Percentiles rank a stretch among this genome's conserved stretches.
Evolutionary conservation across 169 alveolate species (phyloP).

Genomic region (Cystoisospora suis): DNA sequence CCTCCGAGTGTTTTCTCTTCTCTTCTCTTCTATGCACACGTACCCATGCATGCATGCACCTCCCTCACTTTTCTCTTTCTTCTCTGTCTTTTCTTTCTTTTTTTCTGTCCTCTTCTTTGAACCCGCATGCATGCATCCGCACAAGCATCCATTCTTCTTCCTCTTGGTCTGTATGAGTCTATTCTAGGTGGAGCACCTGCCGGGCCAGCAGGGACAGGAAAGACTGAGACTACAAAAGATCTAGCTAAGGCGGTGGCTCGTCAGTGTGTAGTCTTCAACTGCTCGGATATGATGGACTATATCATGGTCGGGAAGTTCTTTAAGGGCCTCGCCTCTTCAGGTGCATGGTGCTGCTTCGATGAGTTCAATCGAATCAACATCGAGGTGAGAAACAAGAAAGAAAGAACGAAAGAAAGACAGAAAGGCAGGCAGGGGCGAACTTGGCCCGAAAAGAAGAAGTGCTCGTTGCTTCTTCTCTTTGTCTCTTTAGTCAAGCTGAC

Average conservation of each 20-base stretch:
- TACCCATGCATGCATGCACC: neutral
- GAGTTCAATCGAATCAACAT: slow-evolving; percentile 96
- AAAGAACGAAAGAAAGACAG: neutral
- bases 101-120: neutral
- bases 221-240: slow-evolving; percentile 97
- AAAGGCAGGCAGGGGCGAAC: neutral
- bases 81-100: neutral
- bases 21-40: too few relatives aligned
- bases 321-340: slow-evolving; percentile 92
- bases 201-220: slow-evolving; percentile 99
- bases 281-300: slow-evolving; percentile 95
- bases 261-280: slow-evolving; percentile 95
- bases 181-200: slow-evolving; percentile 89
- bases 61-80: neutral
- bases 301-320: slow-evolving; percentile 95
- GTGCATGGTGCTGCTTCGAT: slow-evolving; percentile 98
- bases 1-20: neutral
- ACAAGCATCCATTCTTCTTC: neutral
- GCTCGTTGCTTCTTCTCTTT: too few relatives aligned
- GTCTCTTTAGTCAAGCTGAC: too few relatives aligned
- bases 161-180: neutral
- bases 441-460: too few relatives aligned
- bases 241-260: slow-evolving; percentile 95
- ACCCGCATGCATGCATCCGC: neutral
- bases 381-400: slow-evolving; percentile 73